These are phyloP conservation scores for Thraustotheca clavata DNA, from an alignment of 352 stramenopile genomes.

Conservation along the genomic window DNA sequence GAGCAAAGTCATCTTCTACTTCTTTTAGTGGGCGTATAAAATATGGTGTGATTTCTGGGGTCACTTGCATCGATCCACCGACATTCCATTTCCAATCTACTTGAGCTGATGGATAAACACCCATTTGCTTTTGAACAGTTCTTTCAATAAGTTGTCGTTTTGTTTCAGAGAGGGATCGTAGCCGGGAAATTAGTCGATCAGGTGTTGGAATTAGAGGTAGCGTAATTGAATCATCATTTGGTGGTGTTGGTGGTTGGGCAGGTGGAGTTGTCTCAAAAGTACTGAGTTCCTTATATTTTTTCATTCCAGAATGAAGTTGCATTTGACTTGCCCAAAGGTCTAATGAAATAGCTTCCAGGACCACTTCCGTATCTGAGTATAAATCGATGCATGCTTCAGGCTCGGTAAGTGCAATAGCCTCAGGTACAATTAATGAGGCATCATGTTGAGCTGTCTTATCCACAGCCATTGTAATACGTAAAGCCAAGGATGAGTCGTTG, in stretches of 20 bases:
- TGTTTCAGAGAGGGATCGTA: constrained; percentile 11
- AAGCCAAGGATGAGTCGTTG: neutral
- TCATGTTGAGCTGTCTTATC: neutral
- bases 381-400: neutral
- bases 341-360: constrained; percentile 80
- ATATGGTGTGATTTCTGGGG: constrained; percentile 51
- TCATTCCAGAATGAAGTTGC: constrained; percentile 76
- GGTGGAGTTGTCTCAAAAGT: constrained; percentile 40
- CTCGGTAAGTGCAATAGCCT: neutral
- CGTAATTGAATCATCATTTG: neutral
- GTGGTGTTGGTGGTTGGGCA: neutral
- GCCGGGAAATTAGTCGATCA: constrained; percentile 4
- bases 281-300: constrained; percentile 34
- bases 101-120: constrained; percentile 58
- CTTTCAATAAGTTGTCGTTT: constrained; percentile 31
- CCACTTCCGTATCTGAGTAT: constrained; percentile 49
- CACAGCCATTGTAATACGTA: constrained; percentile 7
- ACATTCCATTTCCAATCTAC: constrained; percentile 68
- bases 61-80: constrained; percentile 44
- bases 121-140: constrained; percentile 59
- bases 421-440: constrained; percentile 7
- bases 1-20: constrained; percentile 48
- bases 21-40: constrained; percentile 59
- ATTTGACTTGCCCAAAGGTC: constrained; percentile 78
- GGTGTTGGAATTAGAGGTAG: neutral